Conservation (phyloP, 768 basidiomycete genomes). For the Amanita rimosa region DNA sequence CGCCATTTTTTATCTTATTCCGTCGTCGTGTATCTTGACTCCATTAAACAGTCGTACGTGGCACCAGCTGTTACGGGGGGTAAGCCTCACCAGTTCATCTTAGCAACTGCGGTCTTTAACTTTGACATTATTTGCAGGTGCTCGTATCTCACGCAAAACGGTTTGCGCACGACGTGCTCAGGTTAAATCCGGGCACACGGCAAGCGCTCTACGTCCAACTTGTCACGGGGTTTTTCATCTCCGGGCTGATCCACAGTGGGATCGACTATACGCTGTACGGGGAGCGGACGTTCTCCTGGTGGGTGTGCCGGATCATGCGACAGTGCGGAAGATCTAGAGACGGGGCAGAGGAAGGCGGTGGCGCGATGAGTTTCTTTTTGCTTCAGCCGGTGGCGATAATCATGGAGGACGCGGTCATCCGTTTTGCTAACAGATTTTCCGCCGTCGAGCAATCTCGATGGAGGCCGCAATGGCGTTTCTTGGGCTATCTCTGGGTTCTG, state of each 20-base stretch:
- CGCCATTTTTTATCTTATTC: background rate
- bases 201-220: conserved; percentile 11
- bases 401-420: conserved; percentile 14
- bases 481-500: conserved; percentile 16
- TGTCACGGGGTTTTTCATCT: conserved; percentile 19
- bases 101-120: background rate
- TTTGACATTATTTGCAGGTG: background rate
- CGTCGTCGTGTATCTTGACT: background rate
- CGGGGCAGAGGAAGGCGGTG: conserved; percentile 8
- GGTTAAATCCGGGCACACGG: conserved; percentile 7
- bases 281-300: background rate
- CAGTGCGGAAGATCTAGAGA: background rate
- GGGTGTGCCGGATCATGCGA: background rate
- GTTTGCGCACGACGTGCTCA: conserved; percentile 4
- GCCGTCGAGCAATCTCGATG: conserved; percentile 2
- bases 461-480: conserved; percentile 9
- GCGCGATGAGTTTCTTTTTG: conserved; percentile 21
- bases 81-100: conserved; percentile 3
- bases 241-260: conserved; percentile 20
- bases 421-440: conserved; percentile 1
- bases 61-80: conserved; percentile 16
- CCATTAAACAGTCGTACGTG: conserved; percentile 12
- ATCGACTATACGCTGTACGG: conserved; percentile 22
- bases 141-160: conserved; percentile 7
- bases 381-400: conserved; percentile 22